Evolutionary conservation across 2,329 filamentous ascomycete species (phyloP).

Genomic region (Tetracladium maxilliforme): DNA sequence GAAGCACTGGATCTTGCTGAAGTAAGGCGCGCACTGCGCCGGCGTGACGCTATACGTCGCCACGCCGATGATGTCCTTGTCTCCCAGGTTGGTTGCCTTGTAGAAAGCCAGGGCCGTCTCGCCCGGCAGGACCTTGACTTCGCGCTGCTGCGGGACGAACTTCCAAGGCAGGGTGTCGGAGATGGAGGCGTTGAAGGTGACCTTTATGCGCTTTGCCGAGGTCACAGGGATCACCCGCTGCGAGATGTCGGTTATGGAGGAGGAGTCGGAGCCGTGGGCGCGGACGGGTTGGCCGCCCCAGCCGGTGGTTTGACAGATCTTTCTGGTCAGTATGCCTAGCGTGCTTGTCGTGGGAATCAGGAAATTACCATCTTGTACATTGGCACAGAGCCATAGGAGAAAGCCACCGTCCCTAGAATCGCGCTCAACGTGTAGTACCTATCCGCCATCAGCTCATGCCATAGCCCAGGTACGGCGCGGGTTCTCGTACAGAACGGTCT

Average conservation of each 20-base stretch:
- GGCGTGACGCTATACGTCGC: conserved; percentile 97
- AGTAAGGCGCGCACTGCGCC: conserved; percentile 89
- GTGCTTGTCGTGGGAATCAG: conserved; percentile 1
- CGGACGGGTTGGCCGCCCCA: conserved; percentile 91
- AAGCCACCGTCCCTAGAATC: conserved; percentile 64
- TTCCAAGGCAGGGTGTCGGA: conserved; percentile 96
- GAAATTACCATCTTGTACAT: conserved; percentile 67
- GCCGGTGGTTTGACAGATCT: conserved; percentile 76
- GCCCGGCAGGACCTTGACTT: conserved; percentile 87
- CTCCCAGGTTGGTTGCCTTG: conserved; percentile 82
- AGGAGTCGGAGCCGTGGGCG: conserved; percentile 45
- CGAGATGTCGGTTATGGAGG: conserved; percentile 54
- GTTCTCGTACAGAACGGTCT: conserved; percentile 44
- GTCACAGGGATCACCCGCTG: conserved; percentile 69
- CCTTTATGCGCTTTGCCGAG: conserved; percentile 69
- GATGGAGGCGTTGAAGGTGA: conserved; percentile 91
- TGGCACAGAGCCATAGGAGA: conserved; percentile 73
- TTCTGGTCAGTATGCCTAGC: conserved; percentile 1
- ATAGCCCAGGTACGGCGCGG: conserved; percentile 2
- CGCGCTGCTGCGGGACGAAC: conserved; percentile 89
- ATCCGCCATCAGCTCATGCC: not conserved
- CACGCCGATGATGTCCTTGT: conserved; percentile 91
- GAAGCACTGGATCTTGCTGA: conserved; percentile 99
- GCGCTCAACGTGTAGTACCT: conserved; percentile 65
- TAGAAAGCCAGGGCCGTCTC: conserved; percentile 94